Conservation (phyloP, 139 green algal species). For the Haematococcus sp. region DNA sequence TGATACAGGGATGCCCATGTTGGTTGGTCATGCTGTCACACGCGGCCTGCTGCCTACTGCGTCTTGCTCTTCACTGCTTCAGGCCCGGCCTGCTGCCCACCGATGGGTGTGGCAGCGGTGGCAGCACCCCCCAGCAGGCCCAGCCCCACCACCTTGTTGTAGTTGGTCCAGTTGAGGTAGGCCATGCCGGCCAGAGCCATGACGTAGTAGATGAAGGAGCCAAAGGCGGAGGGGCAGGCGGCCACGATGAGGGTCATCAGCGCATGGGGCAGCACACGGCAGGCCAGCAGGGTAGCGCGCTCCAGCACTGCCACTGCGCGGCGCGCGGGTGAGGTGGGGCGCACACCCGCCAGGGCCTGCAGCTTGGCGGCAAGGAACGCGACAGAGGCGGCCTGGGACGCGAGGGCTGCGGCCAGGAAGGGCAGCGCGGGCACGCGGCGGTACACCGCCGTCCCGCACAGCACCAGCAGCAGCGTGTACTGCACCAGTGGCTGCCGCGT, state of each 20-base stretch:
- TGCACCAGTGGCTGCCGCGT: slow-evolving; percentile 46
- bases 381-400: slow-evolving; percentile 28
- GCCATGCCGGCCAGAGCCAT: slow-evolving; percentile 36
- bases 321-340: background rate
- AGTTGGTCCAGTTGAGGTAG: slow-evolving; percentile 37
- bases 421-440: slow-evolving; percentile 43
- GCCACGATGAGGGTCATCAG: slow-evolving; percentile 15
- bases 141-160: slow-evolving; percentile 1
- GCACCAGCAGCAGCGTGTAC: slow-evolving; percentile 65
- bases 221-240: slow-evolving; percentile 25
- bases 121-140: too few species aligned
- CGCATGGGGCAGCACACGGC: slow-evolving; percentile 27
- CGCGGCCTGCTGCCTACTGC: too few species aligned
- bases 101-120: too few species aligned
- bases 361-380: slow-evolving; percentile 31
- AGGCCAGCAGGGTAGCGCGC: slow-evolving; percentile 10
- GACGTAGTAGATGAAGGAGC: slow-evolving; percentile 22
- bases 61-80: too few species aligned
- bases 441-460: slow-evolving; percentile 63
- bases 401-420: slow-evolving; percentile 43
- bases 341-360: slow-evolving; percentile 26
- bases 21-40: too few species aligned
- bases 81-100: too few species aligned
- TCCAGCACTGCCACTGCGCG: slow-evolving; percentile 5
- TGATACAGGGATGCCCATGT: too few species aligned